Evolutionary conservation across 176 grass and related monocot genomes (phyloP).

Genomic region (Carex scoparia): DNA sequence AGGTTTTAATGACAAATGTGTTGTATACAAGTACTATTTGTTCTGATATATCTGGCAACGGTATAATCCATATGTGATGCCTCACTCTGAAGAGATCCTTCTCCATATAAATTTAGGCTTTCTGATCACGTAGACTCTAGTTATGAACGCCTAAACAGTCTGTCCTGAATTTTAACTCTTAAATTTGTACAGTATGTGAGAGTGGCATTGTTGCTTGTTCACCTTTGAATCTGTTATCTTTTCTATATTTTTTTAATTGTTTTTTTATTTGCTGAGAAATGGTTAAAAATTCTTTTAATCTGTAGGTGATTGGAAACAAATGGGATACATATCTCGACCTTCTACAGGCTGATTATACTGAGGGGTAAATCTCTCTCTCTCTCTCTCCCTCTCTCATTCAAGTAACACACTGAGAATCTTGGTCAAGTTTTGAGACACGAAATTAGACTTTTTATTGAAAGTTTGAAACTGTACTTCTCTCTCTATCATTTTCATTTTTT

Average conservation of each 20-base stretch:
- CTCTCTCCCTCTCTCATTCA: neutral
- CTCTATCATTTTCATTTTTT: neutral
- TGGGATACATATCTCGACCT: slow-evolving; percentile 89
- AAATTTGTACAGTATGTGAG: neutral
- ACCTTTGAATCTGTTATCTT: neutral
- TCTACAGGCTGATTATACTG: slow-evolving; percentile 78
- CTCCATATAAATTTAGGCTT: neutral
- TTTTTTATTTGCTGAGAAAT: neutral
- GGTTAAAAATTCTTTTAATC: neutral
- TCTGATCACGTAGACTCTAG: neutral
- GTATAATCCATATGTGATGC: neutral
- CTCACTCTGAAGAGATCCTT: neutral
- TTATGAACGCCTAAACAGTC: neutral
- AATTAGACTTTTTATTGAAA: neutral
- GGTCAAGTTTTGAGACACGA: neutral
- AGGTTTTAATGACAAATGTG: neutral
- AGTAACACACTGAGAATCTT: neutral
- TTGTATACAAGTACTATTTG: neutral
- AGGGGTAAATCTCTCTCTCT: slow-evolving; percentile 46
- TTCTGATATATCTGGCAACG: neutral
- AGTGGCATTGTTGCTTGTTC: neutral
- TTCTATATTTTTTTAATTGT: neutral
- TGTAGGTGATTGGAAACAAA: slow-evolving; percentile 94
- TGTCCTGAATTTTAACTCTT: neutral
- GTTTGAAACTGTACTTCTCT: neutral